Base-by-base conservation (phyloP, 2,329 filamentous ascomycete species). In the Metarhizium robertsii region DNA sequence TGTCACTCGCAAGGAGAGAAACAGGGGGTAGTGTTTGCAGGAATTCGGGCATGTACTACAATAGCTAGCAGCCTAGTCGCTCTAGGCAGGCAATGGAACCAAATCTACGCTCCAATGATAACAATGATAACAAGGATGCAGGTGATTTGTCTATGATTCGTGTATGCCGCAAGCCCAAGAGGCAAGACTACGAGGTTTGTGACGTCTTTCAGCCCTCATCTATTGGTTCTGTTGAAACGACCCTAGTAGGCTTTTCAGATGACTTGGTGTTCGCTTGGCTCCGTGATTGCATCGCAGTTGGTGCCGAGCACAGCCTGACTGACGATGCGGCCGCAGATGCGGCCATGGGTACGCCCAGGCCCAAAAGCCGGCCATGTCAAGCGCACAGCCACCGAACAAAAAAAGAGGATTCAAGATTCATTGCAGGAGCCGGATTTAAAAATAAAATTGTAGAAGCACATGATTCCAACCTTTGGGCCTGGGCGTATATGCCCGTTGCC, bases 351-450 rank as follows among this genome's bases (percentile, higher is more conserved):
- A 48, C 52, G 55, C 48, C 55, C 38, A 46, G 52, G 51, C 55
- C 38, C 47, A 51, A 56, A 10, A 53, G 40, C 47, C 55, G 55
- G 47, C 55, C 55, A 53, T n/a, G 40, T 42, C 20, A 49, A 34
- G 25, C 25, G 34, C 50, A 52, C 54, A 55, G 49, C 49, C 49
- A 8, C 47, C 20, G 32, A 29, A 14, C 25, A 25, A 7, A 25
- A 32, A n/a, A 18, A 14, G 4, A 34, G 47, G 25, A 49, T 20
- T 11, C 42, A 11, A 16, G 7, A 45, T 16, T 20, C 18, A 20
- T 45, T 16, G 42, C 29, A 50, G 25, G 16, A 8, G 5, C 25
- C 20, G 14, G 8, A 20, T 20, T 20, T 20, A 45, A 45, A 45
- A 45, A 45, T 45, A 45, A 20, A 20, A 5, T 11, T 45, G 16